These are phyloP conservation scores for Monosporascus sp. DNA, from an alignment of 2,329 filamentous ascomycete genomes.

Conservation along the genomic window DNA sequence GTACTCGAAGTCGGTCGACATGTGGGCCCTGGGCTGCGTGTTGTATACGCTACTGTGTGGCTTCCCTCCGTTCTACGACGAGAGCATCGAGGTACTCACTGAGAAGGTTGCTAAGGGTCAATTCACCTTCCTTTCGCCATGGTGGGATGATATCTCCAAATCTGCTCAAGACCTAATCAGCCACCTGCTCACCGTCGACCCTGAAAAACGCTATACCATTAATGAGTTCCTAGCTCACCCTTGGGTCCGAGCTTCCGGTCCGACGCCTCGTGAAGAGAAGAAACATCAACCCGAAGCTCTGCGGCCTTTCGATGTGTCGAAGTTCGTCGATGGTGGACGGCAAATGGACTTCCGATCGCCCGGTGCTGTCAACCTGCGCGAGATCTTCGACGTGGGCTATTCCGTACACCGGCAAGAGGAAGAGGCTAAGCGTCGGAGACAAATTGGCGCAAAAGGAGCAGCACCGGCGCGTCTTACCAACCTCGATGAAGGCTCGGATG, in stretches of 20 bases:
- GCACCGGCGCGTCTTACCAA: constrained; percentile 52
- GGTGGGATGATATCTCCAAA: constrained; percentile 99
- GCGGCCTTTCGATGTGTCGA: constrained; percentile 51
- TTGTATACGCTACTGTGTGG: constrained; percentile 95
- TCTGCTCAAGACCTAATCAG: constrained; percentile 90
- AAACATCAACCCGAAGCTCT: constrained; percentile 39
- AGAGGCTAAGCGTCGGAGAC: constrained; percentile 85
- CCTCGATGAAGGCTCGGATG: constrained; percentile 64
- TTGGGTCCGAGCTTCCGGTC: constrained; percentile 71
- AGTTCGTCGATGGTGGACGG: constrained; percentile 53
- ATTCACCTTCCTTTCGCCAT: constrained; percentile 95
- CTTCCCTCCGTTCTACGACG: constrained; percentile 97
- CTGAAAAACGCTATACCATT: constrained; percentile 91
- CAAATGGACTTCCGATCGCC: constrained; percentile 92
- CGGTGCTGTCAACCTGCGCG: constrained; percentile 87
- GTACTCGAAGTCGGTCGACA: constrained; percentile 97
- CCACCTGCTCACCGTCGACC: constrained; percentile 89
- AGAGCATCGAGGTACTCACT: constrained; percentile 93
- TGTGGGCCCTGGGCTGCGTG: constrained; percentile 98
- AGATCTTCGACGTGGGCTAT: constrained; percentile 98
- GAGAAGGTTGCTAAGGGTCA: constrained; percentile 96
- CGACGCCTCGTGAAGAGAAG: constrained; percentile 54
- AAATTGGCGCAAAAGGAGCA: constrained; percentile 67
- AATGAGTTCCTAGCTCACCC: constrained; percentile 89
- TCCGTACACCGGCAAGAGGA: constrained; percentile 96